Evolutionary conservation across 1,284 basidiomycete genomes (phyloP).

Genomic region (Wallemia hederae): DNA sequence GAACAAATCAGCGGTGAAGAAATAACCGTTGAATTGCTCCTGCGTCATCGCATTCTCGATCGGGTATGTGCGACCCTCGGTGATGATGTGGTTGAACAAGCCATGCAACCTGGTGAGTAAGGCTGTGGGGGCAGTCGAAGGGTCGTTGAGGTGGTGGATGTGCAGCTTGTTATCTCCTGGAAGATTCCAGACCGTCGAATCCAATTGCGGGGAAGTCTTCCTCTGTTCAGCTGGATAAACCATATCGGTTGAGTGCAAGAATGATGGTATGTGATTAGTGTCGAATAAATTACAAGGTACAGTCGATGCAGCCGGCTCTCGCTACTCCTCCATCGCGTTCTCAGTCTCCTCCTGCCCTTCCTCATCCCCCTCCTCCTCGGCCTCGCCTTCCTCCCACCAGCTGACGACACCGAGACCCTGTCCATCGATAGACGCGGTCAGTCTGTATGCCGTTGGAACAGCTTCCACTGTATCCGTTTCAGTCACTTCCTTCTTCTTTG

Average conservation of each 20-base stretch:
- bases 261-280: no score
- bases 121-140: slow-evolving; percentile 22
- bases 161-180: not conserved
- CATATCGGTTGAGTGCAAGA: no score
- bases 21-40: slow-evolving; percentile 29
- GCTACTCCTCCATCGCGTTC: no score
- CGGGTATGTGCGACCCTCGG: slow-evolving; percentile 50
- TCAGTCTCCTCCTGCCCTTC: not conserved
- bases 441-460: not conserved
- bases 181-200: not conserved
- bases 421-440: not conserved
- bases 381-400: not conserved
- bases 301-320: no score
- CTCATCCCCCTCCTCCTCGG: not conserved
- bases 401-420: not conserved
- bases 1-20: slow-evolving; percentile 42
- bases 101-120: slow-evolving; percentile 31
- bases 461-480: not conserved
- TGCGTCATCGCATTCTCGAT: slow-evolving; percentile 33
- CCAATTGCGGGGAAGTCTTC: not conserved
- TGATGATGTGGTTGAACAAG: slow-evolving; percentile 42
- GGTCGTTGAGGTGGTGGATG: slow-evolving; percentile 24
- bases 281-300: no score
- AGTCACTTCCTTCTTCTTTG: not conserved
- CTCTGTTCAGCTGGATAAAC: not conserved